phyloP scores from a whole-genome alignment of 2,329 filamentous ascomycete species.

The Aspergillus alliaceus region DNA sequence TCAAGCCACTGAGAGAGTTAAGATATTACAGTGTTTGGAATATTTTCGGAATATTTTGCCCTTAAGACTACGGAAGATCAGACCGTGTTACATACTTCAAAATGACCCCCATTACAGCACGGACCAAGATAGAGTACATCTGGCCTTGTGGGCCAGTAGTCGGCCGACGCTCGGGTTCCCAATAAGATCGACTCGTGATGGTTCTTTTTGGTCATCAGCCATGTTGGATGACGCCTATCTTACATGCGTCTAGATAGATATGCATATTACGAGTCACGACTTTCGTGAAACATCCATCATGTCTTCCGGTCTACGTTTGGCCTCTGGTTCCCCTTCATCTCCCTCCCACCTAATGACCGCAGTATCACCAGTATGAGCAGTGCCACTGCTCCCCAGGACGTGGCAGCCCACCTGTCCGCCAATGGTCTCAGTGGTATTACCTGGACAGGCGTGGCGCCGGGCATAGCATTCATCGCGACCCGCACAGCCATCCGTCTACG shows the following conservation, averaged over 20 bases:
- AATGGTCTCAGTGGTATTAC: conserved; percentile 18
- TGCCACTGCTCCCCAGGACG: conserved; percentile 1
- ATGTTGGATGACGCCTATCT: neutral
- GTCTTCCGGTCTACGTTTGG: neutral
- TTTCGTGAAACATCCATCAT: neutral
- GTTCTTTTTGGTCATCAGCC: too few species aligned
- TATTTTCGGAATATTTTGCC: neutral
- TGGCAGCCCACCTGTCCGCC: conserved; percentile 13
- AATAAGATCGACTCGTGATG: neutral
- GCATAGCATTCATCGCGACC: conserved; percentile 13
- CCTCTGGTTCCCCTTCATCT: neutral
- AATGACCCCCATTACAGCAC: neutral
- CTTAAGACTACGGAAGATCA: too few species aligned
- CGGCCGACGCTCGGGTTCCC: neutral
- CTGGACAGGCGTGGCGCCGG: conserved; percentile 19
- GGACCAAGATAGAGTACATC: neutral
- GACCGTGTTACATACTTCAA: neutral
- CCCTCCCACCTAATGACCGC: neutral
- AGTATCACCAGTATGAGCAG: neutral
- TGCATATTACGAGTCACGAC: neutral
- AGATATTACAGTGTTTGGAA: neutral
- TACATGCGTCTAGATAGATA: neutral
- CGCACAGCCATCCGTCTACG: conserved; percentile 16
- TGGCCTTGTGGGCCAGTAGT: neutral
- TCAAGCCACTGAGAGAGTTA: neutral